A percentile compares a stretch with the other conserved stretches of the same genome.
phyloP scores from a whole-genome alignment of 495 filamentous ascomycete genomes.

The Neurospora intermedia region DNA sequence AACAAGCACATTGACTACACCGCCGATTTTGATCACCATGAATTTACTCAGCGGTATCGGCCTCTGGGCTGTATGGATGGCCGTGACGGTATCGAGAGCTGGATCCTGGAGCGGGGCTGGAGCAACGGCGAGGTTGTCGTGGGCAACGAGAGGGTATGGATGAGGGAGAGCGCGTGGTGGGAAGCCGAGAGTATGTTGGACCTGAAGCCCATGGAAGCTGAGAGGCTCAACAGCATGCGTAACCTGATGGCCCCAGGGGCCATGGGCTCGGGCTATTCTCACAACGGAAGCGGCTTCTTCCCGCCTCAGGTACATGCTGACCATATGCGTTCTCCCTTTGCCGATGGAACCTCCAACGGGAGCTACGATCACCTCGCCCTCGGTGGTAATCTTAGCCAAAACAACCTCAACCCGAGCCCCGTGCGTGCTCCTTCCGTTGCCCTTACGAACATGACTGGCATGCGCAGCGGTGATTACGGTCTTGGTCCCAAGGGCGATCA shows the following conservation, averaged over 20 bases:
- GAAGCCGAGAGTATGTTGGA: conserved; percentile 96
- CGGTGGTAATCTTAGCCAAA: conserved; percentile 53
- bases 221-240: conserved; percentile 31
- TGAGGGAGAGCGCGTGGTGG: conserved; percentile 92
- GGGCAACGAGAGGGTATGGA: conserved; percentile 86
- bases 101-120: conserved; percentile 93
- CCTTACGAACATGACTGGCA: conserved; percentile 55
- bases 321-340: conserved; percentile 17
- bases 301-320: conserved; percentile 34
- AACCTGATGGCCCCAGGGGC: conserved; percentile 37
- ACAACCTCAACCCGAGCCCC: conserved; percentile 25
- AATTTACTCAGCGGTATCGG: conserved; percentile 74
- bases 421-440: conserved; percentile 59
- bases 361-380: conserved; percentile 62
- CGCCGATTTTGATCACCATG: conserved; percentile 88
- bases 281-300: conserved; percentile 60
- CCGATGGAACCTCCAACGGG: conserved; percentile 50
- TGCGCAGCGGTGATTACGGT: conserved; percentile 80
- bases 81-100: conserved; percentile 86
- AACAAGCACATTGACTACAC: conserved; percentile 94
- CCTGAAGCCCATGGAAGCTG: conserved; percentile 53
- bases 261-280: conserved; percentile 56
- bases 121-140: conserved; percentile 94
- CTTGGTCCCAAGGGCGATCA: conserved; percentile 79
- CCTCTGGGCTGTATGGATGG: conserved; percentile 82